These are phyloP conservation scores for Vaccinium myrtillus DNA, from an alignment of 148 eudicot genomes.

Conservation along the genomic window DNA sequence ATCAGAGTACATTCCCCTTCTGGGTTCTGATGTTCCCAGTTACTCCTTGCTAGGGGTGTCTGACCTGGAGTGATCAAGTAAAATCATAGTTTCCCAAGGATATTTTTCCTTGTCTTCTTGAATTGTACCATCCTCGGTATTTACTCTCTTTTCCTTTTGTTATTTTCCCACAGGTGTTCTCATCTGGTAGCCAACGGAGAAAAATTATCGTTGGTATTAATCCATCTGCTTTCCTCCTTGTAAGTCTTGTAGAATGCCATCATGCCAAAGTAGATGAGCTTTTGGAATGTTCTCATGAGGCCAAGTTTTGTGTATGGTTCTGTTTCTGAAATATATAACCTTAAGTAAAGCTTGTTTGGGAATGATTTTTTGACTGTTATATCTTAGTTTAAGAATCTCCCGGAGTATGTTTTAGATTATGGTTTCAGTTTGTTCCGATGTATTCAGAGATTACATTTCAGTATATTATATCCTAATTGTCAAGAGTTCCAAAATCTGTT, in stretches of 20 bases:
- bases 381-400: background rate
- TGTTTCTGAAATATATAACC: background rate
- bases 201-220: background rate
- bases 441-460: background rate
- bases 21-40: slow-evolving; percentile 65
- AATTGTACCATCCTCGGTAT: background rate
- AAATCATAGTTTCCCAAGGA: background rate
- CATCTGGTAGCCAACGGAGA: background rate
- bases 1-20: slow-evolving; percentile 80
- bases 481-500: background rate
- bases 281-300: background rate
- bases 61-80: slow-evolving; percentile 49
- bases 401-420: background rate
- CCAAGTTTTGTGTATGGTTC: background rate
- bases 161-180: background rate
- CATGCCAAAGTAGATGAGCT: background rate
- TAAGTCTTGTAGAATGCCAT: background rate
- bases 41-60: slow-evolving; percentile 57
- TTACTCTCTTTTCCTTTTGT: background rate
- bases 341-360: background rate
- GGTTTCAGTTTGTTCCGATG: background rate
- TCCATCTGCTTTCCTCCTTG: background rate
- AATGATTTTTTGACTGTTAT: too few relatives aligned
- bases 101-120: background rate
- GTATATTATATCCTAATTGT: background rate